These are phyloP conservation scores for Lichtheimia corymbifera DNA, from an alignment of 371 early-diverging fungal genomes.

Conservation along the genomic window DNA sequence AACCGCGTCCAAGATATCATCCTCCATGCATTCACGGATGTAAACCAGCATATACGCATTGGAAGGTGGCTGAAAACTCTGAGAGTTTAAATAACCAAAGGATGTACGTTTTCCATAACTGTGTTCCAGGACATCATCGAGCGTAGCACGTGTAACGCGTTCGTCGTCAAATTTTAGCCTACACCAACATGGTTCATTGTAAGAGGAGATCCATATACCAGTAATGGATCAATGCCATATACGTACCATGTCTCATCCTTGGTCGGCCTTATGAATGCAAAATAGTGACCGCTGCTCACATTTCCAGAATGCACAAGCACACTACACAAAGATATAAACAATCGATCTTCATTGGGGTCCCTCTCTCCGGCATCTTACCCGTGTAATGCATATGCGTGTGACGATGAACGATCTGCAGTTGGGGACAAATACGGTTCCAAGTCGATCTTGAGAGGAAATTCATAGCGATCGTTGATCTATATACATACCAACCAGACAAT, in stretches of 20 bases:
- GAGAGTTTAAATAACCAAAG: slow-evolving; percentile 4
- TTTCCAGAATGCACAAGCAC: slow-evolving; percentile 98
- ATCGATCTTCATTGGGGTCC: background rate
- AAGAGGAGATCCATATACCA: too few relatives aligned
- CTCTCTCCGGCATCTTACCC: slow-evolving; percentile 48
- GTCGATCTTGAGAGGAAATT: slow-evolving; percentile 92
- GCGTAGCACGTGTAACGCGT: slow-evolving; percentile 83
- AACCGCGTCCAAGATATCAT: slow-evolving; percentile 72
- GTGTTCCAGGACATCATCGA: slow-evolving; percentile 92
- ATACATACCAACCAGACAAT: slow-evolving; percentile 12
- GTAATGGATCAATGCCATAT: too few relatives aligned
- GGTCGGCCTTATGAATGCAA: slow-evolving; percentile 86
- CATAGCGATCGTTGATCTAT: slow-evolving; percentile 94
- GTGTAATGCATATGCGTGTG: slow-evolving; percentile 84
- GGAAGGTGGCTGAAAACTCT: slow-evolving; percentile 69
- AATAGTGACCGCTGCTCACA: slow-evolving; percentile 96
- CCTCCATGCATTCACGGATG: slow-evolving; percentile 76
- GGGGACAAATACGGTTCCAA: slow-evolving; percentile 79
- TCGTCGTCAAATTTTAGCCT: slow-evolving; percentile 97
- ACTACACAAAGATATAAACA: slow-evolving; percentile 31
- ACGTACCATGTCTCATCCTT: slow-evolving; percentile 75
- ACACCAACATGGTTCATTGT: background rate
- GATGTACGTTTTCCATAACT: slow-evolving; percentile 86
- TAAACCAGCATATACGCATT: slow-evolving; percentile 99
- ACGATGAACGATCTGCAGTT: slow-evolving; percentile 60